These are phyloP conservation scores for Kluyveromyces marxianus DNA, from an alignment of 1,139 yeast genomes.

Conservation along the genomic window DNA sequence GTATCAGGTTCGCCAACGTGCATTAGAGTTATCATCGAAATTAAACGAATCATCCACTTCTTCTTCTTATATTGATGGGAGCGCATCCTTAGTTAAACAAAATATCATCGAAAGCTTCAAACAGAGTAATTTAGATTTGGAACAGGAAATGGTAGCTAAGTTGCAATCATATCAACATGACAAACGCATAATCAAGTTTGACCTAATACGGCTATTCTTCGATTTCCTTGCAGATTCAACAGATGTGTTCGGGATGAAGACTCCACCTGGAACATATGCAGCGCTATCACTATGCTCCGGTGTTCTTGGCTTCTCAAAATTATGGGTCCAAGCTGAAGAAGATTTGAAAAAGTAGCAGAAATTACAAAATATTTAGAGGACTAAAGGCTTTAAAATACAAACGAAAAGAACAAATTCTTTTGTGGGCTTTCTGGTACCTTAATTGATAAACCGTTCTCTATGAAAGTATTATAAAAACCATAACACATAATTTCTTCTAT, in stretches of 20 bases:
- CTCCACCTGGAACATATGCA: constrained; percentile 30
- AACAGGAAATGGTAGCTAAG: constrained; percentile 19
- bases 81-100: constrained; percentile 24
- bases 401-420: too few species aligned
- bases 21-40: constrained; percentile 23
- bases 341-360: constrained; percentile 12
- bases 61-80: constrained; percentile 3
- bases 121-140: constrained; percentile 29
- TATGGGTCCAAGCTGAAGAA: constrained; percentile 32
- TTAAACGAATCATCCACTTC: constrained; percentile 6
- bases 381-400: background rate
- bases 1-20: constrained; percentile 29
- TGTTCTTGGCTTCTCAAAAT: constrained; percentile 34
- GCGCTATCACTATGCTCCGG: constrained; percentile 34
- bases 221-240: constrained; percentile 40
- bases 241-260: constrained; percentile 34
- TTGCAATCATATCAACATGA: constrained; percentile 29
- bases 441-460: too few species aligned
- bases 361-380: background rate
- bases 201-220: constrained; percentile 33
- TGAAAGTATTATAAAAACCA: too few species aligned
- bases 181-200: constrained; percentile 31
- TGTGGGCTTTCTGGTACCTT: too few species aligned
- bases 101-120: constrained; percentile 8
- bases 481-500: too few species aligned